phyloP scores from a whole-genome alignment of 768 basidiomycete genomes.

The Psilocybe cubensis region DNA sequence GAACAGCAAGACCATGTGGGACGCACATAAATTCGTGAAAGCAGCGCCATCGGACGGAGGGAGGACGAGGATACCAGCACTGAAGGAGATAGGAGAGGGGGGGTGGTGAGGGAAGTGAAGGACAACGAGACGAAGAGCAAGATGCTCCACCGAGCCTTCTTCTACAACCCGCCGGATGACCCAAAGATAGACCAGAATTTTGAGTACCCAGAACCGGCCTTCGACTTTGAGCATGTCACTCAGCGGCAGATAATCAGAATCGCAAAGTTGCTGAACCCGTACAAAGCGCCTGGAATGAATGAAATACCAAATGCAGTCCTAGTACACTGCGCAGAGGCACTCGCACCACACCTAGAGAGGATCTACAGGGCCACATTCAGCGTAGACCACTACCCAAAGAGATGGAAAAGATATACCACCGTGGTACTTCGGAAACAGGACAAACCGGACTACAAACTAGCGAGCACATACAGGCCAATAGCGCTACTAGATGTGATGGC shows the following conservation, averaged over 20 bases:
- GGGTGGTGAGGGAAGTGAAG: background rate
- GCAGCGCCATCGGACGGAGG: constrained; percentile 26
- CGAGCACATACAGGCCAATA: constrained; percentile 41
- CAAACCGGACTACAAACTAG: constrained; percentile 31
- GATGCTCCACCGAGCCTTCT: constrained; percentile 24
- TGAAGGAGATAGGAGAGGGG: constrained; percentile 8
- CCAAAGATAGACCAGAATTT: constrained; percentile 2
- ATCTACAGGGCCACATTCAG: constrained; percentile 33
- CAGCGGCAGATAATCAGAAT: constrained; percentile 27
- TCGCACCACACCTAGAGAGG: constrained; percentile 21
- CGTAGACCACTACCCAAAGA: constrained; percentile 18
- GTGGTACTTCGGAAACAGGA: constrained; percentile 40
- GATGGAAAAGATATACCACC: constrained; percentile 28
- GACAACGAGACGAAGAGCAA: background rate
- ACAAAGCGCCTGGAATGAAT: constrained; percentile 34
- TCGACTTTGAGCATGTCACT: constrained; percentile 19
- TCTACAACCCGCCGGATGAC: constrained; percentile 19
- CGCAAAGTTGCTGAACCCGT: constrained; percentile 30
- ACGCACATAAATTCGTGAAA: constrained; percentile 23
- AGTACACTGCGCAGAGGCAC: constrained; percentile 17
- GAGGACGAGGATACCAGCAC: constrained; percentile 27
- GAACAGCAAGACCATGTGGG: constrained; percentile 20
- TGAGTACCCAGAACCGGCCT: constrained; percentile 29
- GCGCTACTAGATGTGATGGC: constrained; percentile 34
- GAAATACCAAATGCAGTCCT: constrained; percentile 35